Conservation (phyloP, 331 rosid species). For the Dryas integrifolia region DNA sequence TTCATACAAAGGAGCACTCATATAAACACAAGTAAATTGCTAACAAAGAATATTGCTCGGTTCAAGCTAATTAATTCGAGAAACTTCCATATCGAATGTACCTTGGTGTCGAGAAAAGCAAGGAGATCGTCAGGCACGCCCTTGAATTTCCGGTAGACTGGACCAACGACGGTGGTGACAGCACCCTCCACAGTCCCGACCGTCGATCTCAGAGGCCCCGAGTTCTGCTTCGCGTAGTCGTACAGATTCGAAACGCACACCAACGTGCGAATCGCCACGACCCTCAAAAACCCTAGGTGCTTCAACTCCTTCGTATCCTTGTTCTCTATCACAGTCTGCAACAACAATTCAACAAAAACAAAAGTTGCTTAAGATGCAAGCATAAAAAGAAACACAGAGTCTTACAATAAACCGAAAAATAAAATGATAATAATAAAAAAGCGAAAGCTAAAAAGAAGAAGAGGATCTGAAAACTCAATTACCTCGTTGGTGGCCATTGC, state of each 20-base stretch:
- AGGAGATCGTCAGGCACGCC: slow-evolving; percentile 66
- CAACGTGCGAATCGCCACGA: slow-evolving; percentile 48
- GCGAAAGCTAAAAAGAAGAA: background rate
- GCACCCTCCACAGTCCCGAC: slow-evolving; percentile 59
- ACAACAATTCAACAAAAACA: background rate
- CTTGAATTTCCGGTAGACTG: slow-evolving; percentile 58
- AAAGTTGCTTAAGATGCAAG: background rate
- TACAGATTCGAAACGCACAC: slow-evolving; percentile 49
- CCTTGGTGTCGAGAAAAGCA: slow-evolving; percentile 65
- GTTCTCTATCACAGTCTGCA: slow-evolving; percentile 33
- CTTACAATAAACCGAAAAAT: background rate
- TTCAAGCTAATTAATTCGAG: background rate
- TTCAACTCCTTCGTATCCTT: slow-evolving; percentile 42
- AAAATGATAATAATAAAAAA: background rate
- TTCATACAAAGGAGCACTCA: background rate
- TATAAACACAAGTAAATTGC: background rate
- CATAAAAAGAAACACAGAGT: too few species aligned
- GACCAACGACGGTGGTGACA: slow-evolving; percentile 55
- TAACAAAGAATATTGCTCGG: background rate
- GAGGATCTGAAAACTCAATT: background rate
- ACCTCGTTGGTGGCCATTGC: slow-evolving; percentile 46
- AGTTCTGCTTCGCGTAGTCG: slow-evolving; percentile 65
- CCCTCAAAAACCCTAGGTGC: slow-evolving; percentile 60
- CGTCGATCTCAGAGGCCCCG: slow-evolving; percentile 62
- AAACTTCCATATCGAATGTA: background rate